These are phyloP conservation scores for Paradendryphiella salina DNA, from an alignment of 2,329 filamentous ascomycete species.

Conservation along the genomic window DNA sequence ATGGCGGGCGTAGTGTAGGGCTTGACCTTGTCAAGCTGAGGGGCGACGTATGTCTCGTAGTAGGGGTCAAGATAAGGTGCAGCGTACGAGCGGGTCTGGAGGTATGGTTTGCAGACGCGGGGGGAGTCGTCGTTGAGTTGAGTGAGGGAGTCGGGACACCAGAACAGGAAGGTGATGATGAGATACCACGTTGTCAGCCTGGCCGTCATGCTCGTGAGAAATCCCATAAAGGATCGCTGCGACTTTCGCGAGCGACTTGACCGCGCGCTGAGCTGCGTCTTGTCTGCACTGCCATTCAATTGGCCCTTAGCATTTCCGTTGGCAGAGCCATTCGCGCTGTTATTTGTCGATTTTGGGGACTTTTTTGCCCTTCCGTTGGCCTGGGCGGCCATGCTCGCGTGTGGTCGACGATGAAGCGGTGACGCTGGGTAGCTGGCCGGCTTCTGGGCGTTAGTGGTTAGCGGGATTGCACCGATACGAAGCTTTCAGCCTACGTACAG, in stretches of 20 bases:
- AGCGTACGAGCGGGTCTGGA: slow-evolving; percentile 66
- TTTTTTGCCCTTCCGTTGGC: slow-evolving; percentile 46
- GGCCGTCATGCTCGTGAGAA: slow-evolving; percentile 39
- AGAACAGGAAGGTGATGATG: slow-evolving; percentile 77
- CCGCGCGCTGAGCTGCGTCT: slow-evolving; percentile 27
- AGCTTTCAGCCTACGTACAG: slow-evolving; percentile 3
- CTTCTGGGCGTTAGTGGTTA: slow-evolving; percentile 2
- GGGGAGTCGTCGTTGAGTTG: slow-evolving; percentile 72
- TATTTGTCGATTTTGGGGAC: slow-evolving; percentile 36
- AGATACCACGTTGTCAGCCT: slow-evolving; percentile 79
- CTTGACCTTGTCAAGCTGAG: slow-evolving; percentile 74
- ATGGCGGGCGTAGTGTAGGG: slow-evolving; percentile 75
- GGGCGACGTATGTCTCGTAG: slow-evolving; percentile 80
- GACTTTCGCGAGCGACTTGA: slow-evolving; percentile 21
- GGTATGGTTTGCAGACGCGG: slow-evolving; percentile 79
- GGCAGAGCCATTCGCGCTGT: slow-evolving; percentile 26
- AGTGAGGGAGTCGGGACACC: slow-evolving; percentile 73
- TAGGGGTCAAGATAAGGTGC: slow-evolving; percentile 80
- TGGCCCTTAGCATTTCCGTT: slow-evolving; percentile 36
- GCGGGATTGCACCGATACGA: not conserved
- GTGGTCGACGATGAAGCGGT: slow-evolving; percentile 10
- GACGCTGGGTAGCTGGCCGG: slow-evolving; percentile 6
- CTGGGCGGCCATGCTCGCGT: slow-evolving; percentile 43
- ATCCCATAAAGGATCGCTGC: slow-evolving; percentile 29
- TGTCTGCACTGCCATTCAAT: slow-evolving; percentile 36